Conservation (phyloP, 1,284 basidiomycete species). For the Cutaneotrichosporon daszewskae region DNA sequence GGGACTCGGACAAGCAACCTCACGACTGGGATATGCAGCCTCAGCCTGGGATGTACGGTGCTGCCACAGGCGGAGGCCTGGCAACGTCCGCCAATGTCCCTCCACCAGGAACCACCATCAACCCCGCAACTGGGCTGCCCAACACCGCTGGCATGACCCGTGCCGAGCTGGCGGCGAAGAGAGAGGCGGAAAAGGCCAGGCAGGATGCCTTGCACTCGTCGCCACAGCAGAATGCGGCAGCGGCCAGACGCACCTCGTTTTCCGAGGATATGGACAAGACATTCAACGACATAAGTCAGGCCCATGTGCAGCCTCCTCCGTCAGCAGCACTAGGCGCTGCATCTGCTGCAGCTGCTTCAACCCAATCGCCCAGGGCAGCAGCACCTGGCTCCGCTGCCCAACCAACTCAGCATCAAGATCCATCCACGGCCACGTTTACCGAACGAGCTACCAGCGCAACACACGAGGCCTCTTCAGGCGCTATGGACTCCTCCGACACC, state of each 20-base stretch:
- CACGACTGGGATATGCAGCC: too few species aligned
- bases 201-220: background rate
- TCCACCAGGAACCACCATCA: slow-evolving; percentile 23
- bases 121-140: slow-evolving; percentile 35
- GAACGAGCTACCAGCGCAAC: too few species aligned
- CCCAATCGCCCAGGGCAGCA: background rate
- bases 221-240: background rate
- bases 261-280: slow-evolving; percentile 12
- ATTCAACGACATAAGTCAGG: slow-evolving; percentile 10
- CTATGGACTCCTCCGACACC: too few species aligned
- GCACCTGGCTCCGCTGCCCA: too few species aligned
- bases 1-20: too few species aligned
- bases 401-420: too few species aligned
- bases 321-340: background rate
- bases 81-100: slow-evolving; percentile 25
- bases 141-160: slow-evolving; percentile 37
- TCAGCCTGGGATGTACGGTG: too few species aligned
- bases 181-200: slow-evolving; percentile 42
- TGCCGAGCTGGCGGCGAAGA: slow-evolving; percentile 31
- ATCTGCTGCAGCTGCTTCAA: background rate
- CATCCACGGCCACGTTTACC: too few species aligned
- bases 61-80: slow-evolving; percentile 22
- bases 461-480: too few species aligned
- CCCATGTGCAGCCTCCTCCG: background rate
- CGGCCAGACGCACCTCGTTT: slow-evolving; percentile 5